phyloP scores from a whole-genome alignment of 176 grass and related monocot species.

The Triticum dicoccoides region DNA sequence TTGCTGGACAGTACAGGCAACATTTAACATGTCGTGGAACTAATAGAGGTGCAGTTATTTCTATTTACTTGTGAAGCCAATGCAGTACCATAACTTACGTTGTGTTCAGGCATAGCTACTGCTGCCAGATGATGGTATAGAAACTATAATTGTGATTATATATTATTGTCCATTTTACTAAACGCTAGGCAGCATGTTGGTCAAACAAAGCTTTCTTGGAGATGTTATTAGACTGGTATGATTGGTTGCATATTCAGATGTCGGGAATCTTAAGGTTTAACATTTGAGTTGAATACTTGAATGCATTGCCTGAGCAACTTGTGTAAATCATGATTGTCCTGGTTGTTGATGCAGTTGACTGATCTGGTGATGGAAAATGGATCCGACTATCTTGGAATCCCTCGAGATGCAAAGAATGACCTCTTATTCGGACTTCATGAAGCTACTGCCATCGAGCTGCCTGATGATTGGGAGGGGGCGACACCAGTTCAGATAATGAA shows the following conservation, averaged over 20 bases:
- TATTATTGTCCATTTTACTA: background rate
- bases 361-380: slow-evolving; percentile 83
- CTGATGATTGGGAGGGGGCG: slow-evolving; percentile 85
- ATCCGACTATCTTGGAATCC: slow-evolving; percentile 68
- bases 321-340: background rate
- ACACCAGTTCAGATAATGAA: slow-evolving; percentile 86
- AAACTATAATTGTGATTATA: background rate
- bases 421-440: slow-evolving; percentile 74
- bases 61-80: background rate
- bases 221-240: background rate
- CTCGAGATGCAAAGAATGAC: slow-evolving; percentile 59
- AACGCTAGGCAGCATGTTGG: background rate
- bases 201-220: slow-evolving; percentile 3
- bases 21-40: slow-evolving; percentile 33
- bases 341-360: slow-evolving; percentile 61
- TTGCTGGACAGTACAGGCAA: background rate
- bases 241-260: background rate
- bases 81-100: background rate
- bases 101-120: background rate
- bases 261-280: background rate
- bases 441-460: slow-evolving; percentile 54
- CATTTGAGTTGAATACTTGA: slow-evolving; percentile 13
- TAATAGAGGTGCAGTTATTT: slow-evolving; percentile 5
- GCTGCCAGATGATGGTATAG: background rate
- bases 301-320: slow-evolving; percentile 11